These are phyloP conservation scores for Passalora sequoiae DNA, from an alignment of 2,329 filamentous ascomycete species.

Conservation along the genomic window DNA sequence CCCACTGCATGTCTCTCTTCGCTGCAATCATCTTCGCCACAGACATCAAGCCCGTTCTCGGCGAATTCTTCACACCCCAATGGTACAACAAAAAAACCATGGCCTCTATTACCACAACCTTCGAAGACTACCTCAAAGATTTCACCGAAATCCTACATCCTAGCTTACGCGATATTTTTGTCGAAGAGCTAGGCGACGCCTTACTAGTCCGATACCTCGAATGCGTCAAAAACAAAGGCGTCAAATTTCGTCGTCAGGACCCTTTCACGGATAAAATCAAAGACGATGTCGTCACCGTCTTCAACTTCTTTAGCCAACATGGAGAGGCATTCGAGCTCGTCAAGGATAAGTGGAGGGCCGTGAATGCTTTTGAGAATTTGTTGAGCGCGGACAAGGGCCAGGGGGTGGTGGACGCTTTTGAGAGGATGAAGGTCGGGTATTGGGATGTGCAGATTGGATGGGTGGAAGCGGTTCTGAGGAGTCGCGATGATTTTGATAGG, in stretches of 20 bases:
- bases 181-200: slow-evolving; percentile 89
- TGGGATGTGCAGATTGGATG: slow-evolving; percentile 93
- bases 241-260: slow-evolving; percentile 79
- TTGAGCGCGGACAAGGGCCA: slow-evolving; percentile 69
- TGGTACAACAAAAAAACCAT: slow-evolving; percentile 88
- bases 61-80: slow-evolving; percentile 80
- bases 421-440: slow-evolving; percentile 75
- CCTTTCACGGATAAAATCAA: slow-evolving; percentile 90
- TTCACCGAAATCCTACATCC: slow-evolving; percentile 80
- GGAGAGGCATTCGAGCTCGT: slow-evolving; percentile 65
- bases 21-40: slow-evolving; percentile 81
- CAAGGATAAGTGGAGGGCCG: slow-evolving; percentile 87
- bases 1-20: slow-evolving; percentile 85
- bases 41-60: slow-evolving; percentile 71
- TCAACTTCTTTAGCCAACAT: slow-evolving; percentile 76
- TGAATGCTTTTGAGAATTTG: slow-evolving; percentile 75
- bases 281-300: slow-evolving; percentile 84
- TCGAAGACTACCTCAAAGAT: slow-evolving; percentile 86
- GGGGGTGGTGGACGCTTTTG: slow-evolving; percentile 70
- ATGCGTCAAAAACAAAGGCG: slow-evolving; percentile 80
- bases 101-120: slow-evolving; percentile 89
- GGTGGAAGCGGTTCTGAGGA: slow-evolving; percentile 86
- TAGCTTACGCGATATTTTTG: slow-evolving; percentile 81
- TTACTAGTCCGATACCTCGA: slow-evolving; percentile 80
- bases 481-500: slow-evolving; percentile 89